These are phyloP conservation scores for Saturnispora mendoncae DNA, from an alignment of 805 yeast genomes.

Conservation along the genomic window DNA sequence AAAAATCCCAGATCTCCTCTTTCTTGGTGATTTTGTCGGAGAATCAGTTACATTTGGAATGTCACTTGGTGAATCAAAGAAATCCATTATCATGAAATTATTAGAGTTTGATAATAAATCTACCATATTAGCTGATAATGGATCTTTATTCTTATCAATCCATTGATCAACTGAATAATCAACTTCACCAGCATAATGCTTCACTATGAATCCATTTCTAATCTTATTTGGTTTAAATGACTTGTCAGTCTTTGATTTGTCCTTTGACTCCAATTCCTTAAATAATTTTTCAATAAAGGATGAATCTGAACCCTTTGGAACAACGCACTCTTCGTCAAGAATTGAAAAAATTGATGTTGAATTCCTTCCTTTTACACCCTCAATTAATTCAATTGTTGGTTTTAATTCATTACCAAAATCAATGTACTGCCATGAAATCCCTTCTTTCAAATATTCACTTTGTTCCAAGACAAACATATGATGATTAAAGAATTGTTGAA, in stretches of 20 bases:
- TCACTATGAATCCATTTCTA: constrained; percentile 68
- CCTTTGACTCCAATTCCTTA: constrained; percentile 47
- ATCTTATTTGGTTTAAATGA: constrained; percentile 68
- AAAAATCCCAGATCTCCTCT: constrained; percentile 31
- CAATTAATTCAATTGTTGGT: constrained; percentile 89
- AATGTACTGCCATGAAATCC: constrained; percentile 61
- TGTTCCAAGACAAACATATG: constrained; percentile 54
- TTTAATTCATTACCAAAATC: constrained; percentile 94
- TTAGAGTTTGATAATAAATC: constrained; percentile 50
- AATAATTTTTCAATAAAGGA: constrained; percentile 76
- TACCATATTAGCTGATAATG: constrained; percentile 68
- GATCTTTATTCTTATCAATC: constrained; percentile 92
- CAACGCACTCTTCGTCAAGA: constrained; percentile 89
- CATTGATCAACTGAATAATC: constrained; percentile 88
- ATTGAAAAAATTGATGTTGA: constrained; percentile 73
- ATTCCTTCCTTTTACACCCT: constrained; percentile 43
- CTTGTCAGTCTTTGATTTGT: constrained; percentile 18
- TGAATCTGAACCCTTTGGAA: constrained; percentile 80
- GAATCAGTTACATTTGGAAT: constrained; percentile 24
- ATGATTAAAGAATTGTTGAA: constrained; percentile 55
- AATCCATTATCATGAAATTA: constrained; percentile 37
- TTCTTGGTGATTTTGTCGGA: constrained; percentile 21
- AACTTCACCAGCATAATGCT: constrained; percentile 96
- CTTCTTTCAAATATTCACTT: constrained; percentile 50
- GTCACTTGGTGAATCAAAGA: constrained; percentile 34